Base-by-base conservation (phyloP, 768 basidiomycete species). In the Lyophyllum decastes region DNA sequence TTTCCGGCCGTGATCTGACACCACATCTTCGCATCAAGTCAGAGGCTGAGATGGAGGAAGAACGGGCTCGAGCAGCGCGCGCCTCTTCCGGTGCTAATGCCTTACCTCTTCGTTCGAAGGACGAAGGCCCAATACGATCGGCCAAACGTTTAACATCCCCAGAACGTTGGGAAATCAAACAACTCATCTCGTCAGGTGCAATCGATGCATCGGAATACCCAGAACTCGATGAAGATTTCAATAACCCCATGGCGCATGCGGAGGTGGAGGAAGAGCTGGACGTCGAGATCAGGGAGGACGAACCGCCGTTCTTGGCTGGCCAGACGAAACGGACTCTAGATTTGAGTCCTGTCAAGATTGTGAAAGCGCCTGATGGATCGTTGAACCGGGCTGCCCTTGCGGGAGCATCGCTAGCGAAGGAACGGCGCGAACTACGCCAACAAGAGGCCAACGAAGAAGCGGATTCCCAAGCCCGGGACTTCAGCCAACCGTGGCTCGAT, bases 91-190 rank as follows among this genome's bases (percentile, higher is more conserved):
- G 96, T 24, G 85, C 94, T 27, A 99, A 99, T 65, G 85, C 94
- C 16, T 79, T 95, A 21, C 93, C 95, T 2, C 78, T 98, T 16
- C 72, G 83, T 67, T 66, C 83, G 63, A 70, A 82, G 70, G 69
- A 81, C 61, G 74, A 78, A 45, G 83, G 78, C 22, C 82, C 83
- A 9, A 81, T 87, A 16, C 85, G 87, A 30, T 92, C 90, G 2
- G 93, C 94, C 0, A 95, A 94, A 68, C 84, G 96, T 16, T 77
- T 98, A 56, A 95, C 95, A 1, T 95, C 92, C 7, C 97, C 97
- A 1, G 97, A 99, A 72, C 87, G 97, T 26, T 99, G 97, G 95
- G 97, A 99, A 77, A 95, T 99, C 73, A 98, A 98, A 73, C 97
- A 98, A 70, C 85, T 99, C 55, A 97, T 98, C 54, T 92, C 97